Percentiles rank a stretch among this genome's conserved stretches.
Conservation (phyloP, 208 protist genomes). For the Acanthamoeba royreba region DNA sequence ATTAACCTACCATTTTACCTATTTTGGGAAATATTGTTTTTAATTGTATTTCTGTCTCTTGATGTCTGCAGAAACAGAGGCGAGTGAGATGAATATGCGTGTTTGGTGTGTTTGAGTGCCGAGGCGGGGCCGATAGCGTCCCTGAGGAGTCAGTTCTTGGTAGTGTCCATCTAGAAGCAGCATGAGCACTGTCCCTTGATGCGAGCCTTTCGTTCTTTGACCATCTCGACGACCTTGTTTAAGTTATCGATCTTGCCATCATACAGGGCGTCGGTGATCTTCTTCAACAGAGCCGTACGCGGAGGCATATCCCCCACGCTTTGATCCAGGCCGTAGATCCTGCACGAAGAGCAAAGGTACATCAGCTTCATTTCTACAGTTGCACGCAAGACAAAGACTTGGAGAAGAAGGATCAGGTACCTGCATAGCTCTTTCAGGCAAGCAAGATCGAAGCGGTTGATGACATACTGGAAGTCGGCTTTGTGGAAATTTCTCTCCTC, state of each 20-base stretch:
- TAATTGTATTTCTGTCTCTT: too few species aligned
- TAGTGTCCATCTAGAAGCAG: too few species aligned
- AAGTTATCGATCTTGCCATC: neutral
- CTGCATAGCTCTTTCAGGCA: neutral
- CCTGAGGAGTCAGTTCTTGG: too few species aligned
- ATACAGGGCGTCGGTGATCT: neutral
- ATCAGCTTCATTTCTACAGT: too few species aligned
- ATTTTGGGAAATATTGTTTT: too few species aligned
- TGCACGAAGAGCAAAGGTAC: too few species aligned
- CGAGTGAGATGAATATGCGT: too few species aligned
- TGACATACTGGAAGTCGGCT: neutral
- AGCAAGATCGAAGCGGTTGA: neutral
- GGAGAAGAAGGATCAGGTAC: neutral
- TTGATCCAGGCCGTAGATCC: neutral
- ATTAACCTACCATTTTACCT: too few species aligned
- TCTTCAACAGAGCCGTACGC: neutral
- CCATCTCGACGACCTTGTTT: neutral
- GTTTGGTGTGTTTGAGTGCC: too few species aligned
- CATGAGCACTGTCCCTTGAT: neutral
- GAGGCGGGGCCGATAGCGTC: too few species aligned
- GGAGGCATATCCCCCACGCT: neutral
- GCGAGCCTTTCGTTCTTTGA: neutral
- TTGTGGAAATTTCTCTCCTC: neutral
- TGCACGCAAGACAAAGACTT: neutral
- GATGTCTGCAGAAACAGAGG: too few species aligned